Conservation (phyloP, 2,329 filamentous ascomycete genomes). For the Mycocentrospora acerina region DNA sequence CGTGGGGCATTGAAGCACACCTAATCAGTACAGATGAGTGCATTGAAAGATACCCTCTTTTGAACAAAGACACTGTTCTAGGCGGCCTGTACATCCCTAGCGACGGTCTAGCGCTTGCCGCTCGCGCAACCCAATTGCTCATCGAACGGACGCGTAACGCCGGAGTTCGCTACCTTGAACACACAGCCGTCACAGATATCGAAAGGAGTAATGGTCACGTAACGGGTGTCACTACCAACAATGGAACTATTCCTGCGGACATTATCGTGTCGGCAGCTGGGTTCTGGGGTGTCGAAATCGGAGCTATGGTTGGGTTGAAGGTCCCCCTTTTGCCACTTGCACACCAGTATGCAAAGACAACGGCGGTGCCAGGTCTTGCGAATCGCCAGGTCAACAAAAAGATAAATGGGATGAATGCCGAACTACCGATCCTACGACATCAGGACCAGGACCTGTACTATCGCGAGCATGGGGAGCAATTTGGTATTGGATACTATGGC, state of each 20-base stretch:
- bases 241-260: conserved; percentile 57
- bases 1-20: conserved; percentile 61
- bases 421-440: conserved; percentile 61
- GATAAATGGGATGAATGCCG: conserved; percentile 53
- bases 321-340: conserved; percentile 63
- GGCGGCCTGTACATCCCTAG: conserved; percentile 62
- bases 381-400: conserved; percentile 43
- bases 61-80: conserved; percentile 57
- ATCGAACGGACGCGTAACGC: conserved; percentile 59
- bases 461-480: conserved; percentile 63
- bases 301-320: conserved; percentile 60
- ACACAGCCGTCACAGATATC: conserved; percentile 61
- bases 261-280: conserved; percentile 65
- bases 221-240: conserved; percentile 57
- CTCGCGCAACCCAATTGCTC: conserved; percentile 62
- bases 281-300: conserved; percentile 67
- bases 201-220: conserved; percentile 52
- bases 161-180: conserved; percentile 60
- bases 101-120: conserved; percentile 63
- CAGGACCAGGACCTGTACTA: conserved; percentile 67
- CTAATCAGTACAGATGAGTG: conserved; percentile 58
- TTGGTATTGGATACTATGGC: conserved; percentile 65
- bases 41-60: conserved; percentile 54
- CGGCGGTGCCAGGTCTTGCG: conserved; percentile 49
- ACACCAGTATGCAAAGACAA: conserved; percentile 66